Evolutionary conservation across 768 basidiomycete genomes (phyloP), one percentile per base, ranked within the genome.

Genomic region (Naganishia vaughanmartiniae): DNA sequence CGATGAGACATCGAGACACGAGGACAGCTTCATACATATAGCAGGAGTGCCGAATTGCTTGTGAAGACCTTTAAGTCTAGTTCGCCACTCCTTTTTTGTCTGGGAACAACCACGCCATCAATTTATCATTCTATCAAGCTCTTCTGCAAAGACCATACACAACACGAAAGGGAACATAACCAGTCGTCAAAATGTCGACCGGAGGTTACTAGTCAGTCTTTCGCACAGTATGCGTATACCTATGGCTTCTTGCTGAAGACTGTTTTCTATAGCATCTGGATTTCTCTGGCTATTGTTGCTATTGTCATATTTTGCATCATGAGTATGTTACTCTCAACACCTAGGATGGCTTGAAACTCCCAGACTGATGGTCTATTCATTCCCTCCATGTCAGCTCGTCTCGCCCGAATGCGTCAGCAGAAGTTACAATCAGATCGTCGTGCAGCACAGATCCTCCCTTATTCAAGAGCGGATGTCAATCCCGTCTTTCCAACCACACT

Each of bases 401-500:
- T 63, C 7, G 60, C 60, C 5, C 39, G 60, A 45, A n/a, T 63
- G 24, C 60, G 60, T 63, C 60, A 63, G 36, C 60, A 63, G 24
- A 63, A n/a, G 24, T 4, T 63, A 15, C 60, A 63, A 28, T 39
- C 60, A 26, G 28, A 15, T 28, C 60, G 39, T 15, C 60, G 60
- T 7, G 60, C 60, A 15, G 42, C 26, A 12, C 60, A 63, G 24
- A 26, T 63, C 12, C 39, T 63, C n/a, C 60, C 60, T 21, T 63
- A 63, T 42, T 4, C 19, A 0, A 15, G 39, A 26, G 36, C 60
- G 24, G 60, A 63, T 30, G 24, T 63, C 6, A n/a, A 42, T 11
- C 60, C 60, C 39, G 60, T 63, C 1, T 63, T 63, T 30, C 60
- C 60, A 30, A 63, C 39, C 9, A 63, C 60, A 26, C 60, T 63